These are phyloP conservation scores for Euryodendron excelsum DNA, from an alignment of 148 eudicot species.

Conservation along the genomic window DNA sequence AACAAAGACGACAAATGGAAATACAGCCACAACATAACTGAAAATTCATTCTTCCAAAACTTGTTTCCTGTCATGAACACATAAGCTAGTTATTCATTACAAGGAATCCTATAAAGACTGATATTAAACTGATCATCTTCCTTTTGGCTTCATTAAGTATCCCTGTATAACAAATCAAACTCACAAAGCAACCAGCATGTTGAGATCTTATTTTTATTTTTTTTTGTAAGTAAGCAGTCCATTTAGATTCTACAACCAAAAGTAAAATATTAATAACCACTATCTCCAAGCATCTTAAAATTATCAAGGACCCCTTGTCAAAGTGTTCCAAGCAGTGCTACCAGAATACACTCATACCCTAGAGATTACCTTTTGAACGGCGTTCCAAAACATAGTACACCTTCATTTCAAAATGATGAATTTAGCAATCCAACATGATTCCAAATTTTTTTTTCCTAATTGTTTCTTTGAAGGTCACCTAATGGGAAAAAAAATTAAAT, in stretches of 20 bases:
- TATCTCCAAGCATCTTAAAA: neutral
- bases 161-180: neutral
- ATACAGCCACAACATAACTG: neutral
- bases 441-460: too few relatives aligned
- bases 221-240: neutral
- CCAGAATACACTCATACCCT: too few relatives aligned
- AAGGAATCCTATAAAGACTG: neutral
- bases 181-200: neutral
- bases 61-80: neutral
- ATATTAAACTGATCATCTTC: neutral
- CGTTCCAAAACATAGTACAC: too few relatives aligned
- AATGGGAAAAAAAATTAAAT: too few relatives aligned
- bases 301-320: neutral
- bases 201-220: too few relatives aligned
- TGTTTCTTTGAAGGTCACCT: too few relatives aligned
- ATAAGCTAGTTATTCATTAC: neutral
- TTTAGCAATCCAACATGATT: too few relatives aligned
- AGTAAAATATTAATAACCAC: neutral
- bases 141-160: neutral
- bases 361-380: too few relatives aligned
- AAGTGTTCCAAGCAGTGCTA: conserved; percentile 6
- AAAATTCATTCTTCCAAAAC: neutral
- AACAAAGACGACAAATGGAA: neutral
- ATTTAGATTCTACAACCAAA: neutral
- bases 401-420: too few relatives aligned